Base-by-base conservation (phyloP, 176 grass and related monocot species). In the Tuctoria greenei region DNA sequence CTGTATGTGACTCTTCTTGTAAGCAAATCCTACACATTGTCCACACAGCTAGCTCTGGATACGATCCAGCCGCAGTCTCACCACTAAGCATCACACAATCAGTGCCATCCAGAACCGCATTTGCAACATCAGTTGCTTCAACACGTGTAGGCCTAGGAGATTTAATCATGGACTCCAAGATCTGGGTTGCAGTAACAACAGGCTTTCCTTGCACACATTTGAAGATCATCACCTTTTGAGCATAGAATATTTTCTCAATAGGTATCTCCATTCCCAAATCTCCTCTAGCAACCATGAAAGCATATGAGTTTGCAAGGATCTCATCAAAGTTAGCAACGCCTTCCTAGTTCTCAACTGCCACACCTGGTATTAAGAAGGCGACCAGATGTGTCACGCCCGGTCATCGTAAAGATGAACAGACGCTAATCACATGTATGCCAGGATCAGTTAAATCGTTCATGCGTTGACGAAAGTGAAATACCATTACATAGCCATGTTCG, bases 321-420 rank as follows among this genome's bases (percentile, higher is more conserved):
- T 93, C 90, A 74, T 97, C 91, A 80, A 97, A 93, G 79, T 97
- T 97, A 20, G 90, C 81, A 35, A 97, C 88, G 13, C 90, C 90
- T 83, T 93, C 90, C 83, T 93, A 90, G 79, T 97, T 97, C 84
- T 93, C 88, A n/a, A n/a, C n/a, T n/a, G n/a, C n/a, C n/a, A n/a
- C n/a, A n/a, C n/a, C n/a, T n/a, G n/a, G n/a, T n/a, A n/a, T n/a
- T n/a, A n/a, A n/a, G n/a, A n/a, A n/a, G n/a, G n/a, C n/a, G n/a
- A n/a, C n/a, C n/a, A n/a, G n/a, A n/a, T n/a, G n/a, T n/a, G n/a
- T n/a, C n/a, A n/a, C n/a, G n/a, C n/a, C n/a, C n/a, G n/a, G n/a
- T n/a, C n/a, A n/a, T n/a, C n/a, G n/a, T n/a, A n/a, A n/a, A n/a
- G n/a, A n/a, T n/a, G n/a, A n/a, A n/a, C n/a, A n/a, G n/a, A n/a